Percentiles rank a stretch among this genome's conserved stretches.
phyloP scores from a whole-genome alignment of 2,329 filamentous ascomycete genomes.

The Nannizziopsis arthrosporioides region DNA sequence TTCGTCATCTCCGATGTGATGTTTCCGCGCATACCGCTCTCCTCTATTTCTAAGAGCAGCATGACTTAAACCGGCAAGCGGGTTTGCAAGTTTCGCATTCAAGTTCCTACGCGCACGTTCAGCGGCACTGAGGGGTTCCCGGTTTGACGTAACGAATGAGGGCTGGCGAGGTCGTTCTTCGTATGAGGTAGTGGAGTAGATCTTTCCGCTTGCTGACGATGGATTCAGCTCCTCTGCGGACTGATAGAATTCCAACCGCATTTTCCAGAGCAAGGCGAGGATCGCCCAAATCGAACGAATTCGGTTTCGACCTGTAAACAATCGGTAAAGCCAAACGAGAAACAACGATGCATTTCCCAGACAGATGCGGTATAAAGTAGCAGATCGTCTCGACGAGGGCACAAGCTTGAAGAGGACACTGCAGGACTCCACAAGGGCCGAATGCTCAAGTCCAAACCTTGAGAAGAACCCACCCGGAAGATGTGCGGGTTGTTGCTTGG shows the following conservation, averaged over 20 bases:
- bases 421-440: too few relatives aligned
- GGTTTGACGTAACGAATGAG: conserved; percentile 11
- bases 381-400: too few relatives aligned
- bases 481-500: neutral
- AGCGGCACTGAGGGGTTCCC: conserved; percentile 23
- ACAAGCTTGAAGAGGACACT: too few relatives aligned
- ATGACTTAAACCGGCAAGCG: conserved; percentile 39
- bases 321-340: too few relatives aligned
- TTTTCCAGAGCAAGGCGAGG: neutral
- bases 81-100: conserved; percentile 44
- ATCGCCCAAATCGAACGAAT: too few relatives aligned
- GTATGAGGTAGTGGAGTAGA: conserved; percentile 5
- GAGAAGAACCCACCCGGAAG: too few relatives aligned
- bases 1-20: conserved; percentile 44
- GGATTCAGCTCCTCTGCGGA: conserved; percentile 14
- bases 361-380: too few relatives aligned
- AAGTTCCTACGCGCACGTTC: conserved; percentile 32
- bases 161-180: conserved; percentile 9
- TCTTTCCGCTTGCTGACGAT: conserved; percentile 6
- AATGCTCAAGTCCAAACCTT: too few relatives aligned
- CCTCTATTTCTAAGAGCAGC: conserved; percentile 46
- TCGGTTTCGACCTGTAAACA: too few relatives aligned
- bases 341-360: too few relatives aligned
- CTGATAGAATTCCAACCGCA: conserved; percentile 9
- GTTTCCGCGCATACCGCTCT: conserved; percentile 45